These are phyloP conservation scores for Guyanaporus albipodus DNA, from an alignment of 768 basidiomycete species.

Conservation along the genomic window DNA sequence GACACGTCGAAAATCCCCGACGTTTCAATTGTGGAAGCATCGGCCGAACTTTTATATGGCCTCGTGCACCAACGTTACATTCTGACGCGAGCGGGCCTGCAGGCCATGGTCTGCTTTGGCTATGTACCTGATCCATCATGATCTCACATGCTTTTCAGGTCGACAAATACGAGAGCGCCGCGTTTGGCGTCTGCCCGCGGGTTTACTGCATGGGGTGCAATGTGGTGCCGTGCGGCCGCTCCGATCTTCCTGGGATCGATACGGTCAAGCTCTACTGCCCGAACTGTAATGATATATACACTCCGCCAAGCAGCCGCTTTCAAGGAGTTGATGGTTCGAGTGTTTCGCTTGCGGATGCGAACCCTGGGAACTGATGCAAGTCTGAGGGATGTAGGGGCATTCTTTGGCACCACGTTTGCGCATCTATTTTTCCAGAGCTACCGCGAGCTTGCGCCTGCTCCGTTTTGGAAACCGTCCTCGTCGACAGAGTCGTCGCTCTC, in stretches of 20 bases:
- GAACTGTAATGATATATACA: conserved; percentile 96
- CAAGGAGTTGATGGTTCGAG: conserved; percentile 87
- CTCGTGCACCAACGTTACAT: conserved; percentile 98
- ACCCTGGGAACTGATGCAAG: conserved; percentile 10
- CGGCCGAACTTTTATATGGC: conserved; percentile 95
- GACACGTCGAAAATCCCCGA: conserved; percentile 96
- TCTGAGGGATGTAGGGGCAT: conserved; percentile 65
- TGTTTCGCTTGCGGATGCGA: conserved; percentile 4
- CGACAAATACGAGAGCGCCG: conserved; percentile 90
- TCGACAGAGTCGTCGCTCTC: conserved; percentile 51
- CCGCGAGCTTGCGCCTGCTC: conserved; percentile 89
- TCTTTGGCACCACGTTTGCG: conserved; percentile 98
- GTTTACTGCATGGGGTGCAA: conserved; percentile 88
- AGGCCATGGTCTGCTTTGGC: conserved; percentile 73
- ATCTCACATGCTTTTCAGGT: conserved; percentile 47
- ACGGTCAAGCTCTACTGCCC: conserved; percentile 98
- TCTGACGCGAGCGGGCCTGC: conserved; percentile 88
- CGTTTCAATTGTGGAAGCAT: conserved; percentile 96
- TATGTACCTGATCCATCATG: conserved; percentile 11
- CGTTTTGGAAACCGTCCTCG: conserved; percentile 78
- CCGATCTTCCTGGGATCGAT: conserved; percentile 93
- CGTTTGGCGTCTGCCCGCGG: conserved; percentile 93
- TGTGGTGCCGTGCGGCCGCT: conserved; percentile 92
- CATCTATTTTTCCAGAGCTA: conserved; percentile 98
- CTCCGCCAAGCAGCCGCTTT: conserved; percentile 92